Evolutionary conservation across 495 filamentous ascomycete species (phyloP).

Genomic region (Halenospora varia): DNA sequence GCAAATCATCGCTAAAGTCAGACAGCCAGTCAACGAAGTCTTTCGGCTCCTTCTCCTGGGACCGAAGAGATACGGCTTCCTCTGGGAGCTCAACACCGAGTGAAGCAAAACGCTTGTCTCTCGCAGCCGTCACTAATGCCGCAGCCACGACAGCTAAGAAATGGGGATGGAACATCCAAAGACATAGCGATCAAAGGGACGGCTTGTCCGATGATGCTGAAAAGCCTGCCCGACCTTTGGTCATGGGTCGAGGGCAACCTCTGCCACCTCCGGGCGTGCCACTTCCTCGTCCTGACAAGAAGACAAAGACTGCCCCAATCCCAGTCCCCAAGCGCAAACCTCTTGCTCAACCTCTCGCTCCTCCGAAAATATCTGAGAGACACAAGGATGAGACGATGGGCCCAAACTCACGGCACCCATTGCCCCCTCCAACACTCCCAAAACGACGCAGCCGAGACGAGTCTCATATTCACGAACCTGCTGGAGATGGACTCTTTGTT

Average conservation of each 20-base stretch:
- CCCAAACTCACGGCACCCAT: constrained; percentile 13
- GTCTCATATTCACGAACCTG: constrained; percentile 5
- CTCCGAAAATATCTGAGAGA: constrained; percentile 25
- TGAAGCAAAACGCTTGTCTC: constrained; percentile 38
- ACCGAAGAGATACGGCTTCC: constrained; percentile 15
- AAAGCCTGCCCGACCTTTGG: constrained; percentile 47
- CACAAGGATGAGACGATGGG: constrained; percentile 8
- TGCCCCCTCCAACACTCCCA: constrained; percentile 37
- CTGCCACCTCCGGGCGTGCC: constrained; percentile 72
- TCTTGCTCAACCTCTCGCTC: constrained; percentile 49
- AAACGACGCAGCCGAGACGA: constrained; percentile 25
- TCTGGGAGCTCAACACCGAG: constrained; percentile 13
- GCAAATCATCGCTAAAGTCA: constrained; percentile 26
- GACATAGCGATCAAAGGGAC: constrained; percentile 39
- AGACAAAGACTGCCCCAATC: constrained; percentile 50
- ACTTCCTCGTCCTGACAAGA: constrained; percentile 51
- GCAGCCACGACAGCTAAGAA: constrained; percentile 76
- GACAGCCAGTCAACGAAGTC: constrained; percentile 13
- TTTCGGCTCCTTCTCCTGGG: constrained; percentile 9
- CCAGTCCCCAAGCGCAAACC: constrained; percentile 59
- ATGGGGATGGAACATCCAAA: constrained; percentile 73
- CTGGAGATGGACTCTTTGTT: constrained; percentile 48
- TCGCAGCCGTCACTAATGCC: constrained; percentile 64
- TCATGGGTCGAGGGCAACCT: constrained; percentile 68
- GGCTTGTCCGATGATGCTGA: constrained; percentile 37